Percentiles rank a stretch among this genome's conserved stretches.
phyloP scores from a whole-genome alignment of 805 yeast genomes.

The Ogataea paradorogensis region DNA sequence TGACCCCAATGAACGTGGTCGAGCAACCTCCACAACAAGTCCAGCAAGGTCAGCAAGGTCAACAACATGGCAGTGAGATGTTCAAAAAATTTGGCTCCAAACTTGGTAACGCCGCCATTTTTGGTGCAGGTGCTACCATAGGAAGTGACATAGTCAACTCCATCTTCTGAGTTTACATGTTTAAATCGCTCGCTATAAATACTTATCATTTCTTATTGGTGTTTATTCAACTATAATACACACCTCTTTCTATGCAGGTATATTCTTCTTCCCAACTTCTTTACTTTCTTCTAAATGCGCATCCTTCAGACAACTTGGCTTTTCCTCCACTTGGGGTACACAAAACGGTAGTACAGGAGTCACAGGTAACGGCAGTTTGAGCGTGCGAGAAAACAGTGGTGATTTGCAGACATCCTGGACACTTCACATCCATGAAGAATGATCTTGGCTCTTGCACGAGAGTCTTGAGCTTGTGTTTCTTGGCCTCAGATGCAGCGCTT shows the following conservation, averaged over 20 bases:
- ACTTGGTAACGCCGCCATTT: slow-evolving; percentile 91
- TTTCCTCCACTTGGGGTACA: slow-evolving; percentile 99
- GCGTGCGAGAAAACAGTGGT: slow-evolving; percentile 99
- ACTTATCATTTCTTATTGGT: slow-evolving; percentile 1
- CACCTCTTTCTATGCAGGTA: slow-evolving; percentile 12
- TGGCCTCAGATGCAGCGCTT: slow-evolving; percentile 92
- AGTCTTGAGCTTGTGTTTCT: slow-evolving; percentile 95
- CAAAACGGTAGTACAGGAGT: slow-evolving; percentile 95
- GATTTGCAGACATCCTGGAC: slow-evolving; percentile 99
- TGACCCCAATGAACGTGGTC: slow-evolving; percentile 21
- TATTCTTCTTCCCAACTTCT: slow-evolving; percentile 6
- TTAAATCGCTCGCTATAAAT: background rate
- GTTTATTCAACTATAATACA: slow-evolving; percentile 10
- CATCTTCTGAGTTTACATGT: slow-evolving; percentile 44
- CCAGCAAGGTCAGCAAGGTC: slow-evolving; percentile 16
- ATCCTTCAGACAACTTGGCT: slow-evolving; percentile 99
- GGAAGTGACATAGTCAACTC: slow-evolving; percentile 84
- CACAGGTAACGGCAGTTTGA: slow-evolving; percentile 99
- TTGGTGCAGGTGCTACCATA: slow-evolving; percentile 96
- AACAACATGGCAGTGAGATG: slow-evolving; percentile 19
- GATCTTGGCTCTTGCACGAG: slow-evolving; percentile 98
- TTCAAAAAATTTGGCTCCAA: slow-evolving; percentile 75
- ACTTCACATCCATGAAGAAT: slow-evolving; percentile 99
- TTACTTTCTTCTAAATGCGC: slow-evolving; percentile 99
- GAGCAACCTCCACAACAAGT: slow-evolving; percentile 20